Evolutionary conservation across 176 grass and related monocot species (phyloP), one percentile per base, ranked within the genome.

Genomic region (Dactylis glomerata): DNA sequence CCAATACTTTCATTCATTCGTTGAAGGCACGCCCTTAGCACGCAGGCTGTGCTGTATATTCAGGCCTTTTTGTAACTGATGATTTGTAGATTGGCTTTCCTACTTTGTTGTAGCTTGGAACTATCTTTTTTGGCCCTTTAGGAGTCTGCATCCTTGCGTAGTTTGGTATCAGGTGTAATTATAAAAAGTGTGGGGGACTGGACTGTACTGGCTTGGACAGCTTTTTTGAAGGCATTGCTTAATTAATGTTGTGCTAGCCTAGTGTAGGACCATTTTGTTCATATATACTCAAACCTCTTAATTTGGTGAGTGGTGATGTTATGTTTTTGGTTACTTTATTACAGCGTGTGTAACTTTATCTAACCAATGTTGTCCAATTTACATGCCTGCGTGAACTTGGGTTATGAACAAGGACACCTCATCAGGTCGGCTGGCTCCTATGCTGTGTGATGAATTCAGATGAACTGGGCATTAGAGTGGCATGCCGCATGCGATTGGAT

Each of bases 11-110:
- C 51, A 27, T 56, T n/a, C 2, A 2, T 6, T n/a, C 59, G n/a
- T n/a, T n/a, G n/a, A 45, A 79, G 50, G 42, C 20, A 8, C 33
- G 51, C 3, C 9, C 6, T 65, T 28, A 33, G 30, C 62, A 30
- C 11, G 10, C 44, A 3, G 58, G 10, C 15, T 79, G 20, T 66
- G 44, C 67, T 54, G 69, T 46, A 33, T 67, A n/a, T 54, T 56
- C 57, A 65, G 59, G 20, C 62, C 23, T 68, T 87, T 87, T 87
- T 87, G 79, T 68, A 58, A 56, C 34, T 22, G 45, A 45, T 58
- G 65, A 28, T 73, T 71, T 23, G 37, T 46, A 46, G 26, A 57
- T 67, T 67, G 32, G 31, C 10, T 75, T 32, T 72, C 22, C 40
- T 87, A 42, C 17, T 62, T 24, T 37, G 66, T 24, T 49, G 50